Evolutionary conservation across 2,329 filamentous ascomycete genomes (phyloP), one percentile per base, ranked within the genome.

Genomic region (Alternaria sp.): DNA sequence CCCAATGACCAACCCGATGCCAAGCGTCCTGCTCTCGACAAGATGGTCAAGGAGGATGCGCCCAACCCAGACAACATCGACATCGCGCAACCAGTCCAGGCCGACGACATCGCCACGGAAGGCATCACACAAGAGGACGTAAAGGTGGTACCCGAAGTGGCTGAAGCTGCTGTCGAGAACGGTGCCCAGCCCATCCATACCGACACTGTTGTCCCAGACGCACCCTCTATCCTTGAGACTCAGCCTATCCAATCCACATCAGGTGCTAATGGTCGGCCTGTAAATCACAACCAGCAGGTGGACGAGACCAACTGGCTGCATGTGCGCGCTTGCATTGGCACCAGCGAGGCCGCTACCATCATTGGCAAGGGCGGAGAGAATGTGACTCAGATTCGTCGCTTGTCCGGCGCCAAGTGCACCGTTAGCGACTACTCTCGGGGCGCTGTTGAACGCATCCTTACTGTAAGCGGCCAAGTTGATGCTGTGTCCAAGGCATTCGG

Each of bases 311-410:
- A 90, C 50, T 99, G 96, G 95, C 94, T 99, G 71, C 96, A 99
- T 80, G 92, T 99, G 73, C 92, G 96, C 72, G 93, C 96, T 59
- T 94, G 97, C 74, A 99, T 99, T 74, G 97, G 95, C 56, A 99
- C 95, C 81, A 93, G 93, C 49, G 96, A 99, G 82, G 96, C 96
- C 71, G 96, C 96, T 43, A 99, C 96, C 52, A 93, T 97, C 70
- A 99, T 99, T 81, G 96, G 96, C 78, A 99, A 99, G 84, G 95
- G 94, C 67, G 96, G 96, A 79, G 96, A 99, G 85, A 99, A 99
- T 77, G 96, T 99, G 51, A 97, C 94, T 71, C 93, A 97, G 83
- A 98, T 99, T 77, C 90, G 96, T 71, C 93, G 93, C 79, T 87
- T 97, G 83, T 97, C 96, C 56, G 94, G 93, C 74, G 96, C 96